Evolutionary conservation across 176 grass and related monocot genomes (phyloP), one percentile per base, ranked within the genome.

Genomic region (Ananas comosus): DNA sequence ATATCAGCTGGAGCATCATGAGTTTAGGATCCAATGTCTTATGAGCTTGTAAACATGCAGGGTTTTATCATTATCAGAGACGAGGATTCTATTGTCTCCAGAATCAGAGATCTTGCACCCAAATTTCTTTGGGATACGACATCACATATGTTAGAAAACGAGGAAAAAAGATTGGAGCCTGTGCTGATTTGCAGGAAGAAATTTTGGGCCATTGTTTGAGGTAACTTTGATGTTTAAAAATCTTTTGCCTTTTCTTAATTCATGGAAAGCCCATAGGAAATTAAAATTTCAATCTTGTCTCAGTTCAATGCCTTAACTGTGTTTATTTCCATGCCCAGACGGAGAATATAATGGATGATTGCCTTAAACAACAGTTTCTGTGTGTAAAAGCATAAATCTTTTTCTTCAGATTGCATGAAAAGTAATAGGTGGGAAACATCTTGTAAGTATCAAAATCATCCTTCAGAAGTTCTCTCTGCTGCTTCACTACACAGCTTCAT

Each of bases 91-190:
- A 78, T 81, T 47, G 14, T 93, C 48, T 90, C 89, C 83, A 84
- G 76, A 91, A 85, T 99, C 64, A 79, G 54, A 74, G 80, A 84
- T 64, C 87, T 99, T 48, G 84, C 94, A 48, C 82, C 89, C 1
- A 99, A 84, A 81, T 99, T 90, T 78, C 85, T 99, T 65, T 99
- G 94, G 94, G 86, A 99, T 76, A 75, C 88, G 70, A 88, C 84
- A 64, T 68, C 51, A 49, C 83, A 72, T 67, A 82, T 59, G 48
- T 49, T 84, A 23, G 75, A 93, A 86, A 85, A 82, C 53, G 87
- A 86, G 80, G 82, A 99, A 64, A 80, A 83, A 27, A 69, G 51
- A 19, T 70, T 42, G 1, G 87, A 93, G 51, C 64, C 80, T 70
- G 82, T 93, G 51, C 51, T 99, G 33, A 72, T 99, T 68, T 99